Evolutionary conservation across 116 monocot species (phyloP).

Genomic region (Papilionanthe hybrid): DNA sequence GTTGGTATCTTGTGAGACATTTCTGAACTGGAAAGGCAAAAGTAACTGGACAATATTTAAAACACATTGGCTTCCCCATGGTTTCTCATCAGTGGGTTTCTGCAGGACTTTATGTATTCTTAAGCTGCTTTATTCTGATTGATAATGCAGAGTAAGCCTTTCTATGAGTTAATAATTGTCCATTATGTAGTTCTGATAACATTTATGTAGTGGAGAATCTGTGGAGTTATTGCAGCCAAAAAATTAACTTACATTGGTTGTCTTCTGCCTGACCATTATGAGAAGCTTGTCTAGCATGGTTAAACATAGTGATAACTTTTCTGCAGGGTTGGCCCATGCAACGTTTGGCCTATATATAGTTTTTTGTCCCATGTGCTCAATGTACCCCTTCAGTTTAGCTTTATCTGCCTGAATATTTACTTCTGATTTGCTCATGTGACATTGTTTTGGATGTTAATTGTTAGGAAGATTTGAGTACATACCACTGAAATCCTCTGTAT

Average conservation of each 20-base stretch:
- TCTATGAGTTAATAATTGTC: neutral
- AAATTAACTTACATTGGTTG: neutral
- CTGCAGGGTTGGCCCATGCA: neutral
- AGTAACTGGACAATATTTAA: neutral
- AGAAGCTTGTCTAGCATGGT: neutral
- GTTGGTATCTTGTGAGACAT: neutral
- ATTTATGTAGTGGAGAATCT: neutral
- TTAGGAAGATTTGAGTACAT: neutral
- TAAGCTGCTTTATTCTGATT: neutral
- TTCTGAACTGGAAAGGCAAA: neutral
- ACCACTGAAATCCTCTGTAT: neutral
- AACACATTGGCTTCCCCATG: neutral
- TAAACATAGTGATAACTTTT: neutral
- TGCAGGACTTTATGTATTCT: neutral
- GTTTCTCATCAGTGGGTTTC: neutral
- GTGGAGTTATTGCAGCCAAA: neutral
- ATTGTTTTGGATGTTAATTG: neutral
- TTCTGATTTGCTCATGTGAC: neutral
- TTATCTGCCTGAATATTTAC: neutral
- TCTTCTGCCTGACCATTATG: neutral
- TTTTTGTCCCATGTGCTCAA: conserved; percentile 3
- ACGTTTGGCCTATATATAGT: neutral
- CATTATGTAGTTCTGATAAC: neutral
- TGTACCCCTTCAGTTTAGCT: neutral
- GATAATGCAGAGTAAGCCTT: neutral